Conservation (phyloP, 352 stramenopile genomes). For the Phytophthora ohioensis region DNA sequence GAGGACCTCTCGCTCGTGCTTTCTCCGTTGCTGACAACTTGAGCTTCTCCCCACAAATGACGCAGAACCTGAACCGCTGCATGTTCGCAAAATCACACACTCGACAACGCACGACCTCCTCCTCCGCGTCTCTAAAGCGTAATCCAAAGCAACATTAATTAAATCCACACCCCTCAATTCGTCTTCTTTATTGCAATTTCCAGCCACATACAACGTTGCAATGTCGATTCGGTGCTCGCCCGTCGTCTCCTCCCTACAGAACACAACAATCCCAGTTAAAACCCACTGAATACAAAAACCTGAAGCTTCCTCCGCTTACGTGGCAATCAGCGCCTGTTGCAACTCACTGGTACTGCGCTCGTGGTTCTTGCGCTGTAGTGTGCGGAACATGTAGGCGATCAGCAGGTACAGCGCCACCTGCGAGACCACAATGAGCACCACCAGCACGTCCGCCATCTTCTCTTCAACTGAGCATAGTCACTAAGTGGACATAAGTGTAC, state of each 20-base stretch:
- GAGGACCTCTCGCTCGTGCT: slow-evolving; percentile 7
- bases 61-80: slow-evolving; percentile 51
- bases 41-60: slow-evolving; percentile 50
- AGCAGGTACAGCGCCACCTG: slow-evolving; percentile 45
- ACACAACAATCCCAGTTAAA: slow-evolving; percentile 10
- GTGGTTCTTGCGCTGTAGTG: slow-evolving; percentile 33
- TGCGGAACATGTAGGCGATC: slow-evolving; percentile 42
- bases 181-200: not conserved
- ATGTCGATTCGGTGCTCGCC: slow-evolving; percentile 60
- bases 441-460: slow-evolving; percentile 24
- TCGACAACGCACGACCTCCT: slow-evolving; percentile 40
- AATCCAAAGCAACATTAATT: not conserved
- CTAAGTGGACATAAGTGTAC: too few species aligned
- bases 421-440: slow-evolving; percentile 50
- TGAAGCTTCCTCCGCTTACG: slow-evolving; percentile 15
- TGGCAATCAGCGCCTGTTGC: slow-evolving; percentile 42
- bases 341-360: slow-evolving; percentile 29
- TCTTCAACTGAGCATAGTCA: slow-evolving; percentile 25
- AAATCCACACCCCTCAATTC: not conserved
- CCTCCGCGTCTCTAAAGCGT: slow-evolving; percentile 44
- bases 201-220: slow-evolving; percentile 36
- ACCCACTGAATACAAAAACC: not conserved
- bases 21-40: slow-evolving; percentile 40
- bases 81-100: slow-evolving; percentile 59
- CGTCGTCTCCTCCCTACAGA: slow-evolving; percentile 15